Percentiles rank a stretch among this genome's conserved stretches.
Conservation (phyloP, 2,329 filamentous ascomycete genomes). For the Cercospora brassicicola region DNA sequence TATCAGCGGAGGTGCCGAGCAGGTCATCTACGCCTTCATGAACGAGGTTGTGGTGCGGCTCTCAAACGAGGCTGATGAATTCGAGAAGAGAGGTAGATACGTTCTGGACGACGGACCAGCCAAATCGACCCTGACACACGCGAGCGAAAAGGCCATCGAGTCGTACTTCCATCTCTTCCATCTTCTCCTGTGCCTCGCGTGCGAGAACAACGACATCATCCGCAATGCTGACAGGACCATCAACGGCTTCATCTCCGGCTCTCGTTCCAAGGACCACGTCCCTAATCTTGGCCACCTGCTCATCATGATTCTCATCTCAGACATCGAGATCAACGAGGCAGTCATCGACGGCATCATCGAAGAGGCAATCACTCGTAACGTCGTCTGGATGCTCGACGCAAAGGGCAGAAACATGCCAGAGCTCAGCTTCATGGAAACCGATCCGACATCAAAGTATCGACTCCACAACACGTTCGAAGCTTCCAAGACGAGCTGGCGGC, state of each 20-base stretch:
- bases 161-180: conserved; percentile 32
- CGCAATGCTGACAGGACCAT: conserved; percentile 19
- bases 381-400: conserved; percentile 31
- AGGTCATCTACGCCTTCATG: conserved; percentile 29
- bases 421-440: conserved; percentile 28
- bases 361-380: conserved; percentile 30
- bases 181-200: conserved; percentile 27
- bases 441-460: conserved; percentile 22
- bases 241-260: conserved; percentile 23
- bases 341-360: conserved; percentile 28
- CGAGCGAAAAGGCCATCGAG: conserved; percentile 30
- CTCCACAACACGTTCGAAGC: conserved; percentile 28
- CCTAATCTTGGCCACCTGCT: conserved; percentile 29
- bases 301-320: conserved; percentile 27
- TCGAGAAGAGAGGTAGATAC: not conserved
- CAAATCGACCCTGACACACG: conserved; percentile 26
- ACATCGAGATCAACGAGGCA: conserved; percentile 19
- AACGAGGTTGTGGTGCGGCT: conserved; percentile 29
- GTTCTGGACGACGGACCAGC: not conserved
- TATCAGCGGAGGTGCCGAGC: conserved; percentile 15
- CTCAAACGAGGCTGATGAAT: conserved; percentile 16
- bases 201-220: conserved; percentile 20
- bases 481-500: conserved; percentile 24
- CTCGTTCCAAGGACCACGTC: conserved; percentile 21
- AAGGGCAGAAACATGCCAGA: conserved; percentile 22